Percentiles rank a stretch among this genome's conserved stretches.
phyloP scores from a whole-genome alignment of 371 early-diverging fungal genomes.

The Fennellomyces sp. region DNA sequence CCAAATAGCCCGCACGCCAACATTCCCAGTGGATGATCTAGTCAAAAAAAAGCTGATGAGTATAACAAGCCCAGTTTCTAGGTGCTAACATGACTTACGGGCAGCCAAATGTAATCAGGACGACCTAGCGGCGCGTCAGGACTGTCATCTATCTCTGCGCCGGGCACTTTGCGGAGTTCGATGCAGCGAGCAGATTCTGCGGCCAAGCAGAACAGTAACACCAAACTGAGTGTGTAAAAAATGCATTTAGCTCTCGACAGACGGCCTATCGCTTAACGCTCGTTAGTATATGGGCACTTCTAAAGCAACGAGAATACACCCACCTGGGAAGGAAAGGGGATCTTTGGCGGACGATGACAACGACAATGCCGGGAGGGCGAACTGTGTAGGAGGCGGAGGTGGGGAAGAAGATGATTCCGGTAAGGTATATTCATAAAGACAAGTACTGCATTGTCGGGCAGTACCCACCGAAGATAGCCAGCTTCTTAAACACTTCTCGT shows the following conservation, averaged over 20 bases:
- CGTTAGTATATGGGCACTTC: neutral
- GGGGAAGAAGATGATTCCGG: neutral
- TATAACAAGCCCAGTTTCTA: too few relatives aligned
- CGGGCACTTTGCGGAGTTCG: slow-evolving; percentile 9
- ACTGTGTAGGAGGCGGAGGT: neutral
- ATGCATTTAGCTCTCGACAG: neutral
- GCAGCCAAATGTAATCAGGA: slow-evolving; percentile 13
- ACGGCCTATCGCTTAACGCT: neutral
- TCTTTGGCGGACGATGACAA: neutral
- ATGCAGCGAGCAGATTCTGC: slow-evolving; percentile 4
- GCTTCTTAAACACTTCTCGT: slow-evolving; percentile 4
- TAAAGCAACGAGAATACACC: neutral
- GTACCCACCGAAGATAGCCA: neutral
- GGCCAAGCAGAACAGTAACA: neutral
- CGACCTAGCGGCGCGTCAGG: neutral
- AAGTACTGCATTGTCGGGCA: slow-evolving; percentile 3
- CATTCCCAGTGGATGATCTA: too few relatives aligned
- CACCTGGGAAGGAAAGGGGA: neutral
- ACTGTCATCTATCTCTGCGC: slow-evolving; percentile 8
- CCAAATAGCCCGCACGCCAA: too few relatives aligned
- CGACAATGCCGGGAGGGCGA: neutral
- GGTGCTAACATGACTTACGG: slow-evolving; percentile 8
- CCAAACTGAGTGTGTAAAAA: neutral
- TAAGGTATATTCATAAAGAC: slow-evolving; percentile 4
- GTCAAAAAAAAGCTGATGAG: too few relatives aligned